phyloP scores from a whole-genome alignment of 352 stramenopile species.

The Phytophthora cajani region DNA sequence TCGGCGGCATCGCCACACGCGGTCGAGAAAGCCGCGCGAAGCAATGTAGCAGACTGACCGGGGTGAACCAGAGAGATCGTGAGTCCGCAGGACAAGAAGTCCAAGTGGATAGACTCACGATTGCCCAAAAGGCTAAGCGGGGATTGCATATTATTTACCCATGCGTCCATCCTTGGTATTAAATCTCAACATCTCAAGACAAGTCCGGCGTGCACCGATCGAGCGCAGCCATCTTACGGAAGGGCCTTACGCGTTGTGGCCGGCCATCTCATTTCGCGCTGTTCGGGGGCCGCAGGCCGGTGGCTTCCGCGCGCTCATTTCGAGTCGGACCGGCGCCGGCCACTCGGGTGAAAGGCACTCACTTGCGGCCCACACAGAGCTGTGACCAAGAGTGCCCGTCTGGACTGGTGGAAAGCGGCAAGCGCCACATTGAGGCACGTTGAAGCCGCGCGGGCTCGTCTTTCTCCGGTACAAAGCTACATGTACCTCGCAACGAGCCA shows the following conservation, averaged over 20 bases:
- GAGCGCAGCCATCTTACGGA: constrained; percentile 20
- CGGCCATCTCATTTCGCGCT: background rate
- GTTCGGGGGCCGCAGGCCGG: background rate
- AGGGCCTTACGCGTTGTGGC: background rate
- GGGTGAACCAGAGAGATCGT: background rate
- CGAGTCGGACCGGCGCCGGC: constrained; percentile 4
- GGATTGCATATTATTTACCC: constrained; percentile 23
- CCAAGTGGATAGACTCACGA: constrained; percentile 22
- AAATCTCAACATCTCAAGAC: constrained; percentile 9
- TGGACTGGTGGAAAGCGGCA: constrained; percentile 30
- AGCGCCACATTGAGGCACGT: constrained; percentile 28
- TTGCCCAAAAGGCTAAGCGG: constrained; percentile 12
- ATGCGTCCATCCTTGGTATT: background rate
- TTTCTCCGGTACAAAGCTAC: constrained; percentile 29
- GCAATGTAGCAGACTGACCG: background rate
- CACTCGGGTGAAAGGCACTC: constrained; percentile 8
- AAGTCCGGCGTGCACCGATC: constrained; percentile 13
- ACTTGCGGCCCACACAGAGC: background rate
- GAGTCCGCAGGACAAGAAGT: background rate
- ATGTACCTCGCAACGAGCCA: constrained; percentile 11
- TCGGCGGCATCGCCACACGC: background rate
- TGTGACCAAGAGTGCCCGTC: constrained; percentile 13
- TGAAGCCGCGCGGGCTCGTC: constrained; percentile 27
- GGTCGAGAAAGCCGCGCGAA: background rate
- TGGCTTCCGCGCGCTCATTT: constrained; percentile 1